phyloP scores from a whole-genome alignment of 140 eudicot genomes.

The Stevia rebaudiana region DNA sequence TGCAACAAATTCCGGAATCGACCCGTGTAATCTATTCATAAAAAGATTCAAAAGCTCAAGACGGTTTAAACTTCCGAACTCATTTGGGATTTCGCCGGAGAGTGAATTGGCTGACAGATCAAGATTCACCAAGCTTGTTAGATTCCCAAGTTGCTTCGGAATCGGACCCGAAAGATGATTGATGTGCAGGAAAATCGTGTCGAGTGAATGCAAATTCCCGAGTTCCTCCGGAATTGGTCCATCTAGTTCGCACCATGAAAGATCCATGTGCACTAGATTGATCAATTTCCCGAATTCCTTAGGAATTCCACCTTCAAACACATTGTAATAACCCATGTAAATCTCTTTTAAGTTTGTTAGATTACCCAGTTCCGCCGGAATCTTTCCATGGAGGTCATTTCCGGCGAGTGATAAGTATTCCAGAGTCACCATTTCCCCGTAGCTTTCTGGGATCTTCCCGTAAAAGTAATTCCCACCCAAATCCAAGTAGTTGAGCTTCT shows the following conservation, averaged over 20 bases:
- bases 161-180: slow-evolving; percentile 70
- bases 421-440: slow-evolving; percentile 44
- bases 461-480: slow-evolving; percentile 81
- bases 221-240: slow-evolving; percentile 75
- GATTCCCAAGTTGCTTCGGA: slow-evolving; percentile 71
- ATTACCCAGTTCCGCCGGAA: slow-evolving; percentile 80
- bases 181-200: slow-evolving; percentile 64
- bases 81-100: slow-evolving; percentile 78
- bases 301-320: slow-evolving; percentile 79
- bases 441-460: slow-evolving; percentile 63
- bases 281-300: slow-evolving; percentile 62
- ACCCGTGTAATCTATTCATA: slow-evolving; percentile 82
- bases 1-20: slow-evolving; percentile 78
- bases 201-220: slow-evolving; percentile 60
- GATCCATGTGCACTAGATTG: slow-evolving; percentile 70
- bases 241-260: slow-evolving; percentile 63
- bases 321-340: slow-evolving; percentile 78
- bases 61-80: slow-evolving; percentile 43
- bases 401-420: slow-evolving; percentile 77
- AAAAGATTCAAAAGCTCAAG: slow-evolving; percentile 71
- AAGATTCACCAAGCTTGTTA: slow-evolving; percentile 61
- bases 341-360: slow-evolving; percentile 76
- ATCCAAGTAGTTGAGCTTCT: slow-evolving; percentile 66
- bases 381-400: slow-evolving; percentile 67
- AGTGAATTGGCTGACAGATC: slow-evolving; percentile 77